phyloP scores from a whole-genome alignment of 78 protist genomes.

The Dictyostelium purpureum region DNA sequence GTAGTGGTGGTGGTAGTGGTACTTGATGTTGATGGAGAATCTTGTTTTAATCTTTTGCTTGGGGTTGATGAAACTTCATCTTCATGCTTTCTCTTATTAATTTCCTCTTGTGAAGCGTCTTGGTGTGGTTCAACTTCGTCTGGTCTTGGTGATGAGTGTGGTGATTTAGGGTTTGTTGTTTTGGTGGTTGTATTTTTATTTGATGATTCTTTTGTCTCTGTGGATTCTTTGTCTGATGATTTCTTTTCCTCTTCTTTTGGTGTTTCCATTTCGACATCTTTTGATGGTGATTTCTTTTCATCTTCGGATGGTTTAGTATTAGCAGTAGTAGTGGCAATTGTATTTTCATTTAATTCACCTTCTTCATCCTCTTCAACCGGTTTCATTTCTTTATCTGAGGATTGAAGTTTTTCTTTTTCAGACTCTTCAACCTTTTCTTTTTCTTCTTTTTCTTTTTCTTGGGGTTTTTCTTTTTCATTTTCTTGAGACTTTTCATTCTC shows the following conservation, averaged over 20 bases:
- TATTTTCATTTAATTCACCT: neutral
- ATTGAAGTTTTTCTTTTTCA: too few species aligned
- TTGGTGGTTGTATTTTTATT: neutral
- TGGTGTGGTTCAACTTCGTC: constrained; percentile 76
- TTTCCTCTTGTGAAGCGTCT: constrained; percentile 75
- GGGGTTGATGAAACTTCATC: neutral
- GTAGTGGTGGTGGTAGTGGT: neutral
- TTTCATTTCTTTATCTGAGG: too few species aligned
- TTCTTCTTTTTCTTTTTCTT: neutral
- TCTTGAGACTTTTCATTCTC: neutral
- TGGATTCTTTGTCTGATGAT: neutral
- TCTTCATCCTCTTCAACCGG: neutral
- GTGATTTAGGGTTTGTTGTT: neutral
- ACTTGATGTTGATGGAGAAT: neutral
- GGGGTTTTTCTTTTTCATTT: neutral
- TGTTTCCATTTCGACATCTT: neutral
- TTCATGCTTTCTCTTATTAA: constrained; percentile 58
- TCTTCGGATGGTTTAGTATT: neutral
- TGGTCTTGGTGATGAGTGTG: constrained; percentile 48
- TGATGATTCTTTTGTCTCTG: neutral
- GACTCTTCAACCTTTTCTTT: neutral
- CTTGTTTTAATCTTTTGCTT: constrained; percentile 42
- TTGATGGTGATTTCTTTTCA: neutral
- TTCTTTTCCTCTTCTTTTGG: neutral
- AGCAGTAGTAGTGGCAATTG: neutral